Percentiles rank a stretch among this genome's conserved stretches.
Conservation (phyloP, 2,329 filamentous ascomycete genomes). For the Chaetomiaceae sp. region DNA sequence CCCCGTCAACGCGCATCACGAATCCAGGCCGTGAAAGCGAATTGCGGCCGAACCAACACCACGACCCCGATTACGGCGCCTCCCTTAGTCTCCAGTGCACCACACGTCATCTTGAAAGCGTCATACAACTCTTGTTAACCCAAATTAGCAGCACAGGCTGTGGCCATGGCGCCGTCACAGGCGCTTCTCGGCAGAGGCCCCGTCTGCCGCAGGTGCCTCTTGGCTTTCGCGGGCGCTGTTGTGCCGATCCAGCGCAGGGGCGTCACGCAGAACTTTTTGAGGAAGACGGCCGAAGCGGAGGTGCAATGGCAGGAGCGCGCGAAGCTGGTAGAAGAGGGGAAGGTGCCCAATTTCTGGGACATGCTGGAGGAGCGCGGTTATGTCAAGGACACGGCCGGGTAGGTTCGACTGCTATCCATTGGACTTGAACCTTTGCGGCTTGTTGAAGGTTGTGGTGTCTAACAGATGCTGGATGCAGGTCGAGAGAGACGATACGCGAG, state of each 20-base stretch:
- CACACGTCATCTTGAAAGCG: not conserved
- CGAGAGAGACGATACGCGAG: conserved; percentile 46
- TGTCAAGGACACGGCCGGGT: conserved; percentile 71
- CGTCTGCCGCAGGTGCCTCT: conserved; percentile 16
- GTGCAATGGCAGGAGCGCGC: conserved; percentile 44
- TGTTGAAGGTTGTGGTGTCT: not conserved
- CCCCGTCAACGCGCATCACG: not conserved
- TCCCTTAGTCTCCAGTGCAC: not conserved
- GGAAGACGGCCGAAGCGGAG: conserved; percentile 38
- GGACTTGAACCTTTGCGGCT: too few species aligned
- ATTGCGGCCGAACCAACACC: too few species aligned
- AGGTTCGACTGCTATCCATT: conserved; percentile 26
- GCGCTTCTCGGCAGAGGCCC: conserved; percentile 14
- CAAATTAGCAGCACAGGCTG: not conserved
- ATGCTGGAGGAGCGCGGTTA: conserved; percentile 65
- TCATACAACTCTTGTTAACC: not conserved
- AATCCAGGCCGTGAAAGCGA: too few species aligned
- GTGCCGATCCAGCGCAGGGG: conserved; percentile 8
- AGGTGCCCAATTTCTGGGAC: conserved; percentile 51
- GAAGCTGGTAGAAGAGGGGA: conserved; percentile 42
- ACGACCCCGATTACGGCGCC: not conserved
- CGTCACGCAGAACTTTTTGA: conserved; percentile 31
- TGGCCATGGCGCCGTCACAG: conserved; percentile 17
- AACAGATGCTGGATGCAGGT: conserved; percentile 29
- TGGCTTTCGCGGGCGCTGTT: not conserved